These are phyloP conservation scores for Lepiota subincarnata DNA, from an alignment of 768 basidiomycete genomes.

Conservation along the genomic window DNA sequence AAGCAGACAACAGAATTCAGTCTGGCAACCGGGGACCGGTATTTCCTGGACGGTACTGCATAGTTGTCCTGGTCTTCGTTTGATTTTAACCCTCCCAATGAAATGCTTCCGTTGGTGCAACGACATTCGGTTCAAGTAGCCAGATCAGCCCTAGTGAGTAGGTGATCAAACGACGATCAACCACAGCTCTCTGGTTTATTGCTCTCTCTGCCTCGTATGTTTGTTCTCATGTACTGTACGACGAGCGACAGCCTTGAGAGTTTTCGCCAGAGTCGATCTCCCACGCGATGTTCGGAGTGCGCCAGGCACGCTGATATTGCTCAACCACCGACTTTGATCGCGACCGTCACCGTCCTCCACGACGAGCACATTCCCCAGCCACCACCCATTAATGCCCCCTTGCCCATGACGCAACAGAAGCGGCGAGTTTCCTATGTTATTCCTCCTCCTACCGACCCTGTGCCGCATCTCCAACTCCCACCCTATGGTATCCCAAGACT, in stretches of 20 bases:
- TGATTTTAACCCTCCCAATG: too few relatives aligned
- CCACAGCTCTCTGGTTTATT: too few relatives aligned
- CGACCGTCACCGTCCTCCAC: neutral
- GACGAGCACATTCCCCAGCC: neutral
- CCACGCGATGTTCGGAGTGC: neutral
- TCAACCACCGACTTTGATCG: neutral
- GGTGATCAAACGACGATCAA: too few relatives aligned
- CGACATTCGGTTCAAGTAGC: too few relatives aligned
- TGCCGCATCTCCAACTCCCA: slow-evolving; percentile 70
- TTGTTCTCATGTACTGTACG: too few relatives aligned
- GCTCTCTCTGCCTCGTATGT: neutral
- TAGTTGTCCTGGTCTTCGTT: too few relatives aligned
- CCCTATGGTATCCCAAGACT: slow-evolving; percentile 56
- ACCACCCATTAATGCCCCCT: neutral
- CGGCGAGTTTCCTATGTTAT: slow-evolving; percentile 87
- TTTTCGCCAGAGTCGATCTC: neutral
- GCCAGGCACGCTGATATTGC: neutral
- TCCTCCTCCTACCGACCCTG: slow-evolving; percentile 60
- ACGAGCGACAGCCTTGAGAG: neutral
- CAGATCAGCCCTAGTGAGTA: too few relatives aligned
- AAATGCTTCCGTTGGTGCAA: too few relatives aligned
- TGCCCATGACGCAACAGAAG: slow-evolving; percentile 37
- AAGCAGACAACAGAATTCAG: too few relatives aligned
- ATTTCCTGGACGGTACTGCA: too few relatives aligned
- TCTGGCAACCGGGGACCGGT: too few relatives aligned